Evolutionary conservation across 371 early-diverging fungal genomes (phyloP).

Genomic region (Choanephora cucurbitarum): DNA sequence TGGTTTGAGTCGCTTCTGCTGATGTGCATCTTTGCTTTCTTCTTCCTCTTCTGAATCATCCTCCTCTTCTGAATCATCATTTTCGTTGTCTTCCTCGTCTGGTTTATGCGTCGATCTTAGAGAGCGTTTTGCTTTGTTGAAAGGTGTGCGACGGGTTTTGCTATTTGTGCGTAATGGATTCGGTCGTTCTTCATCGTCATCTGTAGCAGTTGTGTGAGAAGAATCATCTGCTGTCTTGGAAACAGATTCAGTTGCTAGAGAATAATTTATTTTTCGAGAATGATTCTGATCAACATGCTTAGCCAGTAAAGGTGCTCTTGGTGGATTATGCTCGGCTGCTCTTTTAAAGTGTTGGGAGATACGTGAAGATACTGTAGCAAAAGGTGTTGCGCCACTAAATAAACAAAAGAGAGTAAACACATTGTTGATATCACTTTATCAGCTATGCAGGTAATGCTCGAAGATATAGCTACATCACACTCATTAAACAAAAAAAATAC

Average conservation of each 20-base stretch:
- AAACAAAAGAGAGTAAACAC: constrained; percentile 1
- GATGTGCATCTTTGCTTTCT: not conserved
- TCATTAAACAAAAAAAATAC: not conserved
- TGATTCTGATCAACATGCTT: constrained; percentile 73
- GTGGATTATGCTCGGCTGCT: constrained; percentile 74
- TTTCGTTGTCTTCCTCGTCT: constrained; percentile 1
- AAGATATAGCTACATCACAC: too few species aligned
- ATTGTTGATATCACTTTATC: constrained; percentile 11
- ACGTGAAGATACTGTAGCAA: constrained; percentile 88
- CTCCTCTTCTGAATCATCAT: constrained; percentile 4
- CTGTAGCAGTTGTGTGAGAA: constrained; percentile 1
- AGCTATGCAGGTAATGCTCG: too few species aligned
- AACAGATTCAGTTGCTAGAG: constrained; percentile 55
- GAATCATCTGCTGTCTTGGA: constrained; percentile 6
- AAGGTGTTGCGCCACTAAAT: constrained; percentile 78
- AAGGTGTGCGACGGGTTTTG: constrained; percentile 9
- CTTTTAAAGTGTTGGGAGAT: constrained; percentile 87
- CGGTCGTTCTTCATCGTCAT: not conserved
- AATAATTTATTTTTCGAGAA: constrained; percentile 80
- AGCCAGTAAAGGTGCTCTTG: constrained; percentile 71
- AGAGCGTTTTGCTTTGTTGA: not conserved
- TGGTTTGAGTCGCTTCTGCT: not conserved
- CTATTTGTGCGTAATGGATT: constrained; percentile 9
- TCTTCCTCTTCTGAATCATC: too few species aligned
- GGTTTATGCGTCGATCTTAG: not conserved